A percentile compares a stretch with the other conserved stretches of the same genome.
Conservation (phyloP, 371 early-diverging fungal genomes). For the Chytridium lagenaria region DNA sequence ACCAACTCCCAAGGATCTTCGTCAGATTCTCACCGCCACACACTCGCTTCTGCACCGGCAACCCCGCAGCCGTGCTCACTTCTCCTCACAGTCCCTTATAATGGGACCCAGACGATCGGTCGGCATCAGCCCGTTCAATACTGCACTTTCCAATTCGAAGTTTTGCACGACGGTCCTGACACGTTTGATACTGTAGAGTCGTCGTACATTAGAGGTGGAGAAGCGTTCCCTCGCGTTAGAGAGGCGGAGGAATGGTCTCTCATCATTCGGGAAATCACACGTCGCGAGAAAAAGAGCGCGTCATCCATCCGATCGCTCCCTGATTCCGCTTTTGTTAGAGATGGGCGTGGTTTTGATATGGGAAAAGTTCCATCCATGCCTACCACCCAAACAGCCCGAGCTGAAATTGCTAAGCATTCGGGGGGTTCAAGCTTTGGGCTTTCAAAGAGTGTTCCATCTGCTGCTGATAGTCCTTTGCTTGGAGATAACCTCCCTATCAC, state of each 20-base stretch:
- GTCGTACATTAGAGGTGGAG: not conserved
- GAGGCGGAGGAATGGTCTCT: not conserved
- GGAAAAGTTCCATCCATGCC: not conserved
- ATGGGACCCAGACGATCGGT: not conserved
- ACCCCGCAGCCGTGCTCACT: no score
- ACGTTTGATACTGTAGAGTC: not conserved
- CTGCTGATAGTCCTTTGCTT: not conserved
- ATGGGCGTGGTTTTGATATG: not conserved
- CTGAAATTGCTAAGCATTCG: not conserved
- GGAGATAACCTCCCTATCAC: not conserved
- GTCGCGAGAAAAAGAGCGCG: not conserved
- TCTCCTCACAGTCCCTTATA: not conserved
- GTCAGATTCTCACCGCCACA: not conserved
- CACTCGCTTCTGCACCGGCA: not conserved
- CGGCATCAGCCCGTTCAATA: not conserved
- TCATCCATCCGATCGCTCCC: not conserved
- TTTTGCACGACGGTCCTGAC: not conserved
- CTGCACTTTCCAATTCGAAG: not conserved
- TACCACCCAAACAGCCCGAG: not conserved
- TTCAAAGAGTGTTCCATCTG: constrained; percentile 2
- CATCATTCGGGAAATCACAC: not conserved
- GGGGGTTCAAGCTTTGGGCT: not conserved
- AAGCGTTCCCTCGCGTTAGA: not conserved
- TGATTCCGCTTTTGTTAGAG: not conserved
- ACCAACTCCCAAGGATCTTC: no score